A percentile compares a stretch with the other conserved stretches of the same genome.
phyloP scores from a whole-genome alignment of 805 yeast species.

The Pichia insulana region DNA sequence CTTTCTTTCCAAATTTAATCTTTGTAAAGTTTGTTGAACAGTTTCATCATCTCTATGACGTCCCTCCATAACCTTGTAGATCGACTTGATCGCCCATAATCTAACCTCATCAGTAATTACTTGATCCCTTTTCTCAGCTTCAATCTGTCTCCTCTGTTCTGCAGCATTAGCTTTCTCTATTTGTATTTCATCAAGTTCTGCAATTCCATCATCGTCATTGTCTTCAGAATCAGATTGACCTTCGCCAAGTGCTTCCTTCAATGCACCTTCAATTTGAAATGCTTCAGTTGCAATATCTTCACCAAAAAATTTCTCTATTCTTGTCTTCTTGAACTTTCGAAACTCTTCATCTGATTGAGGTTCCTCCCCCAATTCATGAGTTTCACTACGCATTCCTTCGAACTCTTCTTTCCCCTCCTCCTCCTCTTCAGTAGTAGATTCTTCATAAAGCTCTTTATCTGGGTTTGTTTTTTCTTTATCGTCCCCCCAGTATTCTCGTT shows the following conservation, averaged over 20 bases:
- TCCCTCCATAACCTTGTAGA: neutral
- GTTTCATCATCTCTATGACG: neutral
- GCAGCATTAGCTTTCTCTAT: neutral
- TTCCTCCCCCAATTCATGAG: neutral
- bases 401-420: neutral
- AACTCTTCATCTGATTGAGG: neutral
- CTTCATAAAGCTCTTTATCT: neutral
- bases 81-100: neutral
- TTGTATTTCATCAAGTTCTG: neutral
- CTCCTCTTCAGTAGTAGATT: neutral
- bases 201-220: neutral
- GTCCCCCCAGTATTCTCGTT: too few species aligned
- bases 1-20: neutral
- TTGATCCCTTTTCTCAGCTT: neutral
- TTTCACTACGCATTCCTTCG: too few species aligned
- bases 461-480: too few species aligned
- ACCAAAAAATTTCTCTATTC: neutral
- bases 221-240: neutral
- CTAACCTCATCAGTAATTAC: neutral
- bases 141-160: neutral
- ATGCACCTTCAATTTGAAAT: neutral
- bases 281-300: neutral
- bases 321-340: neutral
- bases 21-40: neutral
- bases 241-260: neutral